These are phyloP conservation scores for Aspergillus ruber DNA, from an alignment of 2,329 filamentous ascomycete genomes.

Conservation along the genomic window DNA sequence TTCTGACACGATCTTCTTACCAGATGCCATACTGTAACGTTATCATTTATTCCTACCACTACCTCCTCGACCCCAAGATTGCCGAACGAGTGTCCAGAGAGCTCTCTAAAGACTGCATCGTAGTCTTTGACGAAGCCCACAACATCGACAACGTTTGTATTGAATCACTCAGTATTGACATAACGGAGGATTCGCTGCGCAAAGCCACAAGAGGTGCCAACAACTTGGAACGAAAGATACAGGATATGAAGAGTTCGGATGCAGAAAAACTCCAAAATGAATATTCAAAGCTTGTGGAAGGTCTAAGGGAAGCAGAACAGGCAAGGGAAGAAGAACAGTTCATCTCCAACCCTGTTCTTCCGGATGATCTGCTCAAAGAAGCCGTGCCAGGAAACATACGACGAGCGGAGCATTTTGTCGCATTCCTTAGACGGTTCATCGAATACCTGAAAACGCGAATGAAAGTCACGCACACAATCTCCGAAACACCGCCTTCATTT, in stretches of 20 bases:
- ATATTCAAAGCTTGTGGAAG: conserved; percentile 91
- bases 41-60: conserved; percentile 99
- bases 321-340: conserved; percentile 90
- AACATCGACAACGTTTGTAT: conserved; percentile 99
- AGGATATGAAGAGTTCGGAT: conserved; percentile 92
- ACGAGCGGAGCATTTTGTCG: conserved; percentile 89
- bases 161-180: conserved; percentile 90
- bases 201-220: conserved; percentile 85
- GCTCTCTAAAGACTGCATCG: conserved; percentile 94
- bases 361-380: conserved; percentile 89
- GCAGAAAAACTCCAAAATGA: conserved; percentile 90
- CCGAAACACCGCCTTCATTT: conserved; percentile 92
- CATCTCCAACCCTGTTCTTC: conserved; percentile 91
- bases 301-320: conserved; percentile 79
- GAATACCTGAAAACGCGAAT: conserved; percentile 97
- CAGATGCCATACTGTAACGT: conserved; percentile 99
- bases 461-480: conserved; percentile 96
- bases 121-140: conserved; percentile 97
- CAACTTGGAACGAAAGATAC: conserved; percentile 84
- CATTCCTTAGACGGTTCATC: conserved; percentile 92
- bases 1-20: conserved; percentile 16
- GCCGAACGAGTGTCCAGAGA: conserved; percentile 92
- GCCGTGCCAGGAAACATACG: conserved; percentile 95
- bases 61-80: conserved; percentile 95
- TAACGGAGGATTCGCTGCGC: conserved; percentile 88